Conservation (phyloP, 352 stramenopile genomes). For the Globisporangium camurandrum region DNA sequence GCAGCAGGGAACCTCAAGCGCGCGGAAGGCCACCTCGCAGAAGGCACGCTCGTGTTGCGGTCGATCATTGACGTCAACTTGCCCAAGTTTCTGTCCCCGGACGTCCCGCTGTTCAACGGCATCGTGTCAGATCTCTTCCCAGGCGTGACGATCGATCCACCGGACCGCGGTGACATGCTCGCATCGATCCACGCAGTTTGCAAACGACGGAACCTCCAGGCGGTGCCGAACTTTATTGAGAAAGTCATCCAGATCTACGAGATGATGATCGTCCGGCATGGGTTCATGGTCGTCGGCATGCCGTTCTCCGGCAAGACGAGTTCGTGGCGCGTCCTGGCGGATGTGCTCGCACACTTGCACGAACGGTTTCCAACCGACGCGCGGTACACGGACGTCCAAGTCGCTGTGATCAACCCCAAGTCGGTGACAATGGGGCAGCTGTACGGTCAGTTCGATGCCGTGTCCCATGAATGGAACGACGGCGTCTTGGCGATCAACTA, state of each 20-base stretch:
- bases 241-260: constrained; percentile 96
- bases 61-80: constrained; percentile 94
- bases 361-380: constrained; percentile 49
- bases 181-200: constrained; percentile 76
- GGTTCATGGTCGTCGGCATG: constrained; percentile 95
- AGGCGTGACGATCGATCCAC: constrained; percentile 84
- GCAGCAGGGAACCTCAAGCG: constrained; percentile 89
- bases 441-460: constrained; percentile 92
- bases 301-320: constrained; percentile 92
- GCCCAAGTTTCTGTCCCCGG: constrained; percentile 90
- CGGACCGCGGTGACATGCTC: constrained; percentile 82
- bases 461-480: constrained; percentile 94
- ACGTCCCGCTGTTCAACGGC: constrained; percentile 91
- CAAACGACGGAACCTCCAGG: constrained; percentile 76
- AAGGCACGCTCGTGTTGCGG: constrained; percentile 86
- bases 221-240: constrained; percentile 85
- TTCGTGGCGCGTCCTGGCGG: constrained; percentile 85
- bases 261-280: constrained; percentile 95
- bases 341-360: constrained; percentile 81
- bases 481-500: constrained; percentile 93
- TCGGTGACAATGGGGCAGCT: constrained; percentile 91
- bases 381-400: constrained; percentile 69
- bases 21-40: constrained; percentile 63
- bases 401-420: constrained; percentile 90
- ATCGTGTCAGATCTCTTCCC: constrained; percentile 93